phyloP scores from a whole-genome alignment of 495 filamentous ascomycete species.

The Hypoxylon intermedium region DNA sequence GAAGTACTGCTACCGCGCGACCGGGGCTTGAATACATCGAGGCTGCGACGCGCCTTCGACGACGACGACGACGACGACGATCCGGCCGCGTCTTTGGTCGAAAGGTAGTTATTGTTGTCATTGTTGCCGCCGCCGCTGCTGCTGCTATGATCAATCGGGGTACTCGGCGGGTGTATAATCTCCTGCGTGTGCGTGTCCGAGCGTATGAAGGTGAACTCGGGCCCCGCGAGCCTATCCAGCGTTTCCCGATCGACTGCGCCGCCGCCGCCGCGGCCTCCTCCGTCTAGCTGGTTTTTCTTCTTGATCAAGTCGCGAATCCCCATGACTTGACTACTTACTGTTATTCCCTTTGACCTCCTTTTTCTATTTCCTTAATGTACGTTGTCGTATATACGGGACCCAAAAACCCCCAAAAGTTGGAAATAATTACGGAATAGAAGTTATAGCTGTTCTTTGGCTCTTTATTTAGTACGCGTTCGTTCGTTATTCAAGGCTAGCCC shows the following conservation, averaged over 20 bases:
- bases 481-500: slow-evolving; percentile 21
- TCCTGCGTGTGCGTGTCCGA: slow-evolving; percentile 83
- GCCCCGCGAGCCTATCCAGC: slow-evolving; percentile 50
- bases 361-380: neutral
- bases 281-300: slow-evolving; percentile 67
- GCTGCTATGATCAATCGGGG: slow-evolving; percentile 47
- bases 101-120: slow-evolving; percentile 41
- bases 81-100: slow-evolving; percentile 42
- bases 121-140: too few species aligned
- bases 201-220: slow-evolving; percentile 83
- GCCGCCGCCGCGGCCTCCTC: slow-evolving; percentile 46
- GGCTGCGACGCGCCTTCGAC: slow-evolving; percentile 39
- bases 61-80: slow-evolving; percentile 23
- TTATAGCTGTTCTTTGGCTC: slow-evolving; percentile 5
- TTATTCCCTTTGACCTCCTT: neutral
- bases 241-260: slow-evolving; percentile 34
- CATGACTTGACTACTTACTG: too few species aligned
- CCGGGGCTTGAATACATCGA: slow-evolving; percentile 46
- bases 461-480: slow-evolving; percentile 31
- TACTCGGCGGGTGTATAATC: slow-evolving; percentile 69
- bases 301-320: slow-evolving; percentile 75
- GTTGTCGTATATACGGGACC: neutral
- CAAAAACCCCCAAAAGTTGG: neutral
- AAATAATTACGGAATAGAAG: neutral
- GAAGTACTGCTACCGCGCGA: slow-evolving; percentile 59